A percentile compares a stretch with the other conserved stretches of the same genome.
These are phyloP conservation scores for Discostella stelligera DNA, from an alignment of 352 stramenopile species.

Conservation along the genomic window DNA sequence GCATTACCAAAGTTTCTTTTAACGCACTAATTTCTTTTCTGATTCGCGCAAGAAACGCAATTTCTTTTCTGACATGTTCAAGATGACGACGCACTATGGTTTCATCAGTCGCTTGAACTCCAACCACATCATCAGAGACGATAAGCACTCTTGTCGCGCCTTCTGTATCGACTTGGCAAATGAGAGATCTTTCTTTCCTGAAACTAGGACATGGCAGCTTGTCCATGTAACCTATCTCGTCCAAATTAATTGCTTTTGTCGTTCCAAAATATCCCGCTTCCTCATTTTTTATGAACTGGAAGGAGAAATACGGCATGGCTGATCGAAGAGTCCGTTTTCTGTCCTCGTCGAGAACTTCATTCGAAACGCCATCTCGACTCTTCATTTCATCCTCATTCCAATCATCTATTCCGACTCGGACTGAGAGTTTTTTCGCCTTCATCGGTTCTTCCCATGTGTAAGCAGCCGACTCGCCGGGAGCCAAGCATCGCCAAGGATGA, in stretches of 20 bases:
- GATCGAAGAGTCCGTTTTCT: neutral
- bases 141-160: constrained; percentile 78
- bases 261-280: constrained; percentile 74
- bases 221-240: constrained; percentile 79
- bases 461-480: constrained; percentile 63
- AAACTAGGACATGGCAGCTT: constrained; percentile 58
- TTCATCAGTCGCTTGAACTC: constrained; percentile 49
- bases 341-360: constrained; percentile 11
- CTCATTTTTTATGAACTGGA: constrained; percentile 77
- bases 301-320: constrained; percentile 44
- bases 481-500: constrained; percentile 78
- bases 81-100: constrained; percentile 57
- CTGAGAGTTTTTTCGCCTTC: constrained; percentile 76
- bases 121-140: constrained; percentile 63
- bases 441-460: constrained; percentile 84
- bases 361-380: constrained; percentile 1
- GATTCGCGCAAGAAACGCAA: constrained; percentile 54
- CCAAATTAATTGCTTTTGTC: constrained; percentile 71
- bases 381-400: constrained; percentile 28
- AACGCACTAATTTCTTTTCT: constrained; percentile 46
- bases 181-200: constrained; percentile 49
- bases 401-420: constrained; percentile 51
- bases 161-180: constrained; percentile 78
- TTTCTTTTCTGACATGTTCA: constrained; percentile 61
- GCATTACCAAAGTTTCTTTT: constrained; percentile 21